These are phyloP conservation scores for Chenopodium album DNA, from an alignment of 148 eudicot genomes.

Conservation along the genomic window DNA sequence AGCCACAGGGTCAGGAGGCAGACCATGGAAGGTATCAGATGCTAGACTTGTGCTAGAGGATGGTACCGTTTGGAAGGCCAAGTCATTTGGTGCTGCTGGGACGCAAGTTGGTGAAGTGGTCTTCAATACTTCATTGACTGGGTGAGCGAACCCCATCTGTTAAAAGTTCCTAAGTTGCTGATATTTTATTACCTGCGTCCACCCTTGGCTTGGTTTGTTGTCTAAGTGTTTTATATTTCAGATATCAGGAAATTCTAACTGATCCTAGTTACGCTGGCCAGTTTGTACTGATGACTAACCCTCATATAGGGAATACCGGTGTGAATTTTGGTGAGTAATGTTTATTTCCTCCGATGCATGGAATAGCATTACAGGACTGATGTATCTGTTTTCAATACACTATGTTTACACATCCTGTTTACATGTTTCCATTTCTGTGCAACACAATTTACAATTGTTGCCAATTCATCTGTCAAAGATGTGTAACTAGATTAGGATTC, in stretches of 20 bases:
- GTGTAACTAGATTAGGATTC: constrained; percentile 3
- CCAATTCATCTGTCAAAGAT: constrained; percentile 3
- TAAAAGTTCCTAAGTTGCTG: neutral
- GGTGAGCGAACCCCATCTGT: constrained; percentile 42
- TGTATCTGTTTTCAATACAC: neutral
- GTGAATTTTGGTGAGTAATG: constrained; percentile 75
- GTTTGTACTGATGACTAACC: constrained; percentile 96
- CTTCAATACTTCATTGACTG: constrained; percentile 89
- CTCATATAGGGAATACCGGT: constrained; percentile 97
- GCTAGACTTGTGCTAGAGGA: constrained; percentile 95
- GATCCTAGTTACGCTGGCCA: constrained; percentile 99
- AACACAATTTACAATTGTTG: constrained; percentile 3
- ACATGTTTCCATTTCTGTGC: neutral
- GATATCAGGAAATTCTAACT: constrained; percentile 96
- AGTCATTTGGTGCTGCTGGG: constrained; percentile 95
- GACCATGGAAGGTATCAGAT: constrained; percentile 96
- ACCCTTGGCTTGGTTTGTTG: neutral
- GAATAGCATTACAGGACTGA: neutral
- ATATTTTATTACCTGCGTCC: neutral
- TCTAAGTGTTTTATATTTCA: constrained; percentile 24
- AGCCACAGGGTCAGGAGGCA: constrained; percentile 44
- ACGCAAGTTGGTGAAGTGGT: constrained; percentile 99
- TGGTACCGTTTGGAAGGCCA: constrained; percentile 94
- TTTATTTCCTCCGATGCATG: neutral
- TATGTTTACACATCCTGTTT: neutral